phyloP scores from a whole-genome alignment of 805 yeast genomes.

The Metahyphopichia silvanorum region DNA sequence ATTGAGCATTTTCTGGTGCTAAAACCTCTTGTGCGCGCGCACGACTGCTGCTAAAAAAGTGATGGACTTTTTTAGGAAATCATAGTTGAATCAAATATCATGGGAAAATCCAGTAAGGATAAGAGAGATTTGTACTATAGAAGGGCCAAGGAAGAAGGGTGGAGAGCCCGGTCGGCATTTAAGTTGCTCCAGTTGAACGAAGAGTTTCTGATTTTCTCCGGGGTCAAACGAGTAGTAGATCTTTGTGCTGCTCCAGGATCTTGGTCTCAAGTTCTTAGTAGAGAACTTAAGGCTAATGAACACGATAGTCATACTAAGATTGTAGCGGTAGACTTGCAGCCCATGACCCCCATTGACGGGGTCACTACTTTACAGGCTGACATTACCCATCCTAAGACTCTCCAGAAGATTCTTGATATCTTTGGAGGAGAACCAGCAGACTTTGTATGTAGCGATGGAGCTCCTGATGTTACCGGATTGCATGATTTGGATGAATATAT shows the following conservation, averaged over 20 bases:
- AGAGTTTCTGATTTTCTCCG: slow-evolving; percentile 77
- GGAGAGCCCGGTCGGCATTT: slow-evolving; percentile 96
- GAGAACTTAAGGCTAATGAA: slow-evolving; percentile 53
- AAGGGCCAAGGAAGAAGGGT: slow-evolving; percentile 96
- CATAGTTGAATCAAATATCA: slow-evolving; percentile 22
- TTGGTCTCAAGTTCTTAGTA: slow-evolving; percentile 92
- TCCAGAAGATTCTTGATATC: slow-evolving; percentile 66
- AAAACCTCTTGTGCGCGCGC: no score
- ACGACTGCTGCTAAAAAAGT: no score
- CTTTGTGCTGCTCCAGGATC: slow-evolving; percentile 98
- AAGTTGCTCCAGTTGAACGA: slow-evolving; percentile 88
- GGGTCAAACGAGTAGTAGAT: slow-evolving; percentile 83
- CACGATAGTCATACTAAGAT: slow-evolving; percentile 56
- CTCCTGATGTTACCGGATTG: slow-evolving; percentile 97
- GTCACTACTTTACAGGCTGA: slow-evolving; percentile 93
- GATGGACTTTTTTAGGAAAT: no score
- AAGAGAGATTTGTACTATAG: slow-evolving; percentile 89
- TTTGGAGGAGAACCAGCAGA: slow-evolving; percentile 95
- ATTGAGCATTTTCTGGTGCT: no score
- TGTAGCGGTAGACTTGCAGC: slow-evolving; percentile 94
- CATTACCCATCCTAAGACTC: slow-evolving; percentile 92
- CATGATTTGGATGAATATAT: slow-evolving; percentile 97
- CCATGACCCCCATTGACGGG: slow-evolving; percentile 94
- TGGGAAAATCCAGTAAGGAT: slow-evolving; percentile 96
- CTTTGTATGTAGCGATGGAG: slow-evolving; percentile 95